Conservation (phyloP, 2,329 filamentous ascomycete species). For the Penicillium sp. region DNA sequence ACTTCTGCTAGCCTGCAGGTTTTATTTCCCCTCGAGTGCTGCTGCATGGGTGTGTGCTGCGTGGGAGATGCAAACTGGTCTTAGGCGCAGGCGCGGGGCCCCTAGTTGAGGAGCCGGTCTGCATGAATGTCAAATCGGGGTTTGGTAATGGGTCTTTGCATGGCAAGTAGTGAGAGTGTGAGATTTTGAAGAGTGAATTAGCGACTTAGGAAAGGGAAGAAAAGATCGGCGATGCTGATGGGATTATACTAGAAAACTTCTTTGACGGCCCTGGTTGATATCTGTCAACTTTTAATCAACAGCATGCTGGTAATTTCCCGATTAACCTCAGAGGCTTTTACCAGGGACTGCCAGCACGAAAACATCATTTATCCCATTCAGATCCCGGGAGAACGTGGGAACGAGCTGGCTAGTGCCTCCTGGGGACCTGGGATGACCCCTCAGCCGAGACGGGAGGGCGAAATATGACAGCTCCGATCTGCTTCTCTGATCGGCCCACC, state of each 20-base stretch:
- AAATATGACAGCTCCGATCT: conserved; percentile 38
- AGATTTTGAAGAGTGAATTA: too few relatives aligned
- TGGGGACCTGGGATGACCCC: conserved; percentile 1
- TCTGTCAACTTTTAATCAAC: not conserved
- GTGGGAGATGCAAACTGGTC: conserved; percentile 20
- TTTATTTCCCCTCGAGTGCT: conserved; percentile 10
- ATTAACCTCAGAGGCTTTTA: not conserved
- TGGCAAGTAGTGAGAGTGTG: too few relatives aligned
- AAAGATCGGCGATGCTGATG: not conserved
- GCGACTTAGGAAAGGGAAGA: not conserved
- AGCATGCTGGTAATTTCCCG: not conserved
- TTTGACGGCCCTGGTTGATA: not conserved
- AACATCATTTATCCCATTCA: not conserved
- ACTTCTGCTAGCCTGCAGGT: not conserved
- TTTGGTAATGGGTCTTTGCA: not conserved
- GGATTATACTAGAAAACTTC: not conserved
- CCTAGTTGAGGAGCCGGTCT: conserved; percentile 9
- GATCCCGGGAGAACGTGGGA: conserved; percentile 18
- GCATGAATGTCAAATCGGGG: conserved; percentile 12
- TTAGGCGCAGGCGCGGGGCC: conserved; percentile 21
- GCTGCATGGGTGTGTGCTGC: conserved; percentile 16
- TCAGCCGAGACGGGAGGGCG: conserved; percentile 9
- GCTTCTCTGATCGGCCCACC: conserved; percentile 14
- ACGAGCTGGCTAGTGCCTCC: conserved; percentile 10
- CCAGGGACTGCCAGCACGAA: too few relatives aligned